These are phyloP conservation scores for Kodamaea alishanica DNA, from an alignment of 1,139 yeast species.

Conservation along the genomic window DNA sequence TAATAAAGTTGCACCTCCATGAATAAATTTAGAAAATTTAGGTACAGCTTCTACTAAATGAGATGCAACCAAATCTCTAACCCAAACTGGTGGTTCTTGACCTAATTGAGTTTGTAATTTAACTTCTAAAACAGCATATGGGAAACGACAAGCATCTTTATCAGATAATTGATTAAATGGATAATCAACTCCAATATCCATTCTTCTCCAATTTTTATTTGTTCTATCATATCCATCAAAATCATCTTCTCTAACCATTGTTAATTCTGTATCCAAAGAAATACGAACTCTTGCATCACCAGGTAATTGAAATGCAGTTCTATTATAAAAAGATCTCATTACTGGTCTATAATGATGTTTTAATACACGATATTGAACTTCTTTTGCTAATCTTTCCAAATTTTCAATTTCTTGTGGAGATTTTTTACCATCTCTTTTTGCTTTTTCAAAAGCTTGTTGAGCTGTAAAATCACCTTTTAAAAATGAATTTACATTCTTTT, in stretches of 20 bases:
- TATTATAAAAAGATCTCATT: slow-evolving; percentile 90
- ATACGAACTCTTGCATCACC: slow-evolving; percentile 99
- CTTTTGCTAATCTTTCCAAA: slow-evolving; percentile 86
- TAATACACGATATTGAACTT: slow-evolving; percentile 84
- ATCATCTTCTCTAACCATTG: slow-evolving; percentile 96
- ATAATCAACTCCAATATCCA: slow-evolving; percentile 96
- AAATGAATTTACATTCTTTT: slow-evolving; percentile 82
- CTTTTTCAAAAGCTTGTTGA: slow-evolving; percentile 84
- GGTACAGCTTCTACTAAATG: slow-evolving; percentile 98
- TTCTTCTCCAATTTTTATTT: slow-evolving; percentile 92
- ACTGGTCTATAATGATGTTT: slow-evolving; percentile 88
- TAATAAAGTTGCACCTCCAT: slow-evolving; percentile 85
- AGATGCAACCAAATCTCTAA: slow-evolving; percentile 81
- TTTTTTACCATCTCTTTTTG: slow-evolving; percentile 90
- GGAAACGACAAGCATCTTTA: slow-evolving; percentile 84
- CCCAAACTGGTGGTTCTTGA: slow-evolving; percentile 98
- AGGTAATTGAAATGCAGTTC: slow-evolving; percentile 98
- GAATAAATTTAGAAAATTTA: slow-evolving; percentile 93
- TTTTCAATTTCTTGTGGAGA: slow-evolving; percentile 83
- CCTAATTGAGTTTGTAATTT: slow-evolving; percentile 96
- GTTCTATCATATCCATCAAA: slow-evolving; percentile 93
- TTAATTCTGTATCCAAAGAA: slow-evolving; percentile 89
- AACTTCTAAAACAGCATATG: slow-evolving; percentile 95
- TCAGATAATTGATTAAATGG: slow-evolving; percentile 86
- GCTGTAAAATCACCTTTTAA: slow-evolving; percentile 82